Percentiles rank a stretch among this genome's conserved stretches.
Conservation (phyloP, 495 filamentous ascomycete genomes). For the Aspergillus bertholletiae region DNA sequence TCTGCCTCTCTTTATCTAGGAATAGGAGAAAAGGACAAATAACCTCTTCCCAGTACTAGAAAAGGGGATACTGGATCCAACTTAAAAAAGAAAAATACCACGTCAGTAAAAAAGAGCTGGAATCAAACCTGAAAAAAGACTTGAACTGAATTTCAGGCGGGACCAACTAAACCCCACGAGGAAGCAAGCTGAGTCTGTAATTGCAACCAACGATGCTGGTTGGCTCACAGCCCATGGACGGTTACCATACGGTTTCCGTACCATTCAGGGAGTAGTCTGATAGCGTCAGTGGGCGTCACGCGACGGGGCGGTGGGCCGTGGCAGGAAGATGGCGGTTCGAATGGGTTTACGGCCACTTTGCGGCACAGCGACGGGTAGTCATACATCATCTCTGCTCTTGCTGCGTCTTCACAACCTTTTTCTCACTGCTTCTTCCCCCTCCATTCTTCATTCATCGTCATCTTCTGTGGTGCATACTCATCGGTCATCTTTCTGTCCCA, state of each 20-base stretch:
- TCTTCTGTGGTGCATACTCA: neutral
- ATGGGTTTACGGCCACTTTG: conserved; percentile 18
- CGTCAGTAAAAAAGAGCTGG: neutral
- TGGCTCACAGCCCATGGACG: conserved; percentile 17
- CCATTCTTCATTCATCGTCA: conserved; percentile 1
- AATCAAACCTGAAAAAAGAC: neutral
- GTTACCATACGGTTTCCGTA: conserved; percentile 27
- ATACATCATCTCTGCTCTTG: conserved; percentile 37
- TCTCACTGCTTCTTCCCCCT: conserved; percentile 15
- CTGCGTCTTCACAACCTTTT: conserved; percentile 16
- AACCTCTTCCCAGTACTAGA: too few species aligned
- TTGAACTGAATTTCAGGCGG: neutral
- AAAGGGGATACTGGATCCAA: too few species aligned
- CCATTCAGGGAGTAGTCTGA: conserved; percentile 10
- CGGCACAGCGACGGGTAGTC: conserved; percentile 12
- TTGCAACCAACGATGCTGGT: conserved; percentile 18
- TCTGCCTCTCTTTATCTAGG: too few species aligned
- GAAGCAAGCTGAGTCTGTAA: conserved; percentile 8
- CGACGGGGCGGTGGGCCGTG: conserved; percentile 36
- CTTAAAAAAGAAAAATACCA: neutral
- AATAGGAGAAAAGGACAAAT: neutral
- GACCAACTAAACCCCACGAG: neutral
- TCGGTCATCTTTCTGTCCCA: neutral
- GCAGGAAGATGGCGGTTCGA: conserved; percentile 35
- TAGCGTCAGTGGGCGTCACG: conserved; percentile 44